Conservation (phyloP, 169 alveolate genomes). For the Cryptosporidium andersoni region DNA sequence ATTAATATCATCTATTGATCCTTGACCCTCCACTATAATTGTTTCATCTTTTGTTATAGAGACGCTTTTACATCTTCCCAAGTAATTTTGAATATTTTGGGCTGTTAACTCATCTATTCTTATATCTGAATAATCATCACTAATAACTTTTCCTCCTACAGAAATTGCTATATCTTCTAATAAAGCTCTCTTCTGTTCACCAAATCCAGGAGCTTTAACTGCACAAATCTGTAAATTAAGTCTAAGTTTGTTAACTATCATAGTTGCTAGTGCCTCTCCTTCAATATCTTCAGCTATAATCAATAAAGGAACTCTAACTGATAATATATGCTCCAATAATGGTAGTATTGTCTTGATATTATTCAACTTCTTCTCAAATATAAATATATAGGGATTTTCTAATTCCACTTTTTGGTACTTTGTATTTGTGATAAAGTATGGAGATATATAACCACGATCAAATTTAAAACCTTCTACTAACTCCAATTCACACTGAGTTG, state of each 20-base stretch:
- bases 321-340: conserved; percentile 93
- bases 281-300: conserved; percentile 99
- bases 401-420: conserved; percentile 95
- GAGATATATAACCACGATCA: conserved; percentile 98
- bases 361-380: conserved; percentile 94
- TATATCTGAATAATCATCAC: conserved; percentile 88
- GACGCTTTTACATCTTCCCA: conserved; percentile 94
- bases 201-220: conserved; percentile 97
- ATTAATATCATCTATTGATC: conserved; percentile 85
- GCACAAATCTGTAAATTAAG: conserved; percentile 98
- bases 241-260: conserved; percentile 96
- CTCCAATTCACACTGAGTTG: conserved; percentile 96
- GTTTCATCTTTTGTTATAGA: conserved; percentile 98
- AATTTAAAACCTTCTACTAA: conserved; percentile 98
- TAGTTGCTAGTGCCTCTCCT: conserved; percentile 98
- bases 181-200: conserved; percentile 96
- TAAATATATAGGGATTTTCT: conserved; percentile 93
- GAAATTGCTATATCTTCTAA: conserved; percentile 95
- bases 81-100: conserved; percentile 78
- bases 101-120: conserved; percentile 32
- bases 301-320: conserved; percentile 91
- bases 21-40: conserved; percentile 95
- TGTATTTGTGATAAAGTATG: conserved; percentile 96
- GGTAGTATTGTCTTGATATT: conserved; percentile 89
- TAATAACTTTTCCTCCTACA: conserved; percentile 93